phyloP scores from a whole-genome alignment of 2,329 filamentous ascomycete species.

The Pestalotiopsis fici region DNA sequence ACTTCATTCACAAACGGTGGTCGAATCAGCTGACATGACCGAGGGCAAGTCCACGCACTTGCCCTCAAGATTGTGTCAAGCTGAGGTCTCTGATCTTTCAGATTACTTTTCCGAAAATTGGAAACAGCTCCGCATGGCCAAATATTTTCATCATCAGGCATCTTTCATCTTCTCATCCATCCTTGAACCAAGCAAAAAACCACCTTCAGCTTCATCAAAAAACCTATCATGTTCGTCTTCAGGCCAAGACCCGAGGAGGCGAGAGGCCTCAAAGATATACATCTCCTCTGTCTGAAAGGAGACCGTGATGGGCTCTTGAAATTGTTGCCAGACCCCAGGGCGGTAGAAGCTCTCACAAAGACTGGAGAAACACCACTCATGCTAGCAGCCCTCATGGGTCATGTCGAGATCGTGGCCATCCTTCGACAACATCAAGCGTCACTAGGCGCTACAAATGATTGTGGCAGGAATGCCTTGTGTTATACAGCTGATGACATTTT shows the following conservation, averaged over 20 bases:
- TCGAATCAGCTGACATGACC: too few species aligned
- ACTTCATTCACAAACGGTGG: too few species aligned
- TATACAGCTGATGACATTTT: not conserved
- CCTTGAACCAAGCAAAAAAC: too few species aligned
- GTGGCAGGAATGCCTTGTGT: not conserved
- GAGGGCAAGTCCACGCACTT: too few species aligned
- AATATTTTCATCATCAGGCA: too few species aligned
- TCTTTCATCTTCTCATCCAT: too few species aligned
- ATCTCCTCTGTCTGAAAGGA: not conserved
- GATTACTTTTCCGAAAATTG: too few species aligned
- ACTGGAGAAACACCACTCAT: slow-evolving; percentile 1
- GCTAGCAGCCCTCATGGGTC: slow-evolving; percentile 1
- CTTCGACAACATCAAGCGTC: not conserved
- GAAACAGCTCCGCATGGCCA: too few species aligned
- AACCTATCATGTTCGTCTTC: not conserved
- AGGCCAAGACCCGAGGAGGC: not conserved
- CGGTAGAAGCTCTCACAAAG: not conserved
- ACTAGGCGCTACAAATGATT: not conserved
- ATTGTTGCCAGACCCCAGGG: not conserved
- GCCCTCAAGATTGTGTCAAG: too few species aligned
- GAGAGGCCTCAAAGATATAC: not conserved
- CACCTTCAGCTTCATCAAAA: too few species aligned
- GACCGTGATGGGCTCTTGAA: not conserved
- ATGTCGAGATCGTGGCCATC: not conserved
- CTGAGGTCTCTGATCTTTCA: too few species aligned